A percentile compares a stretch with the other conserved stretches of the same genome.
phyloP scores from a whole-genome alignment of 495 filamentous ascomycete genomes.

The Penicillium robsamsonii region DNA sequence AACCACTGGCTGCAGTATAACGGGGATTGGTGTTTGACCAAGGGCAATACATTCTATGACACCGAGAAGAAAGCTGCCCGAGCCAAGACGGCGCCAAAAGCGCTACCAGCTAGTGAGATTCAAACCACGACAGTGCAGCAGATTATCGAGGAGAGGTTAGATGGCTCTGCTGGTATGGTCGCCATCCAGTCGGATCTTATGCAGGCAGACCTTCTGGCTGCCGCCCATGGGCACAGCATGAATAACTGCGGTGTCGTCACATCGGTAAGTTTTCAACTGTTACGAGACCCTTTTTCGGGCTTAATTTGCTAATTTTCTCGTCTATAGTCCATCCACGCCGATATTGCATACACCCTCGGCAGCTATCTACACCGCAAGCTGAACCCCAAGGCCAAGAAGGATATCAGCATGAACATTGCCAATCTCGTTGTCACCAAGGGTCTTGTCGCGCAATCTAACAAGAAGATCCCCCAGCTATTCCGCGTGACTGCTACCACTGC shows the following conservation, averaged over 20 bases:
- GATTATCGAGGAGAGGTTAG: slow-evolving; percentile 26
- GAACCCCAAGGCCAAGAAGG: slow-evolving; percentile 11
- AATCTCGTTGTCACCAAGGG: slow-evolving; percentile 41
- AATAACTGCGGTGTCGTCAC: slow-evolving; percentile 38
- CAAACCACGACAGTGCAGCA: slow-evolving; percentile 23
- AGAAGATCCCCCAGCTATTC: too few relatives aligned
- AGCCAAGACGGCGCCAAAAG: too few relatives aligned
- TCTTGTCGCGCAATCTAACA: slow-evolving; percentile 18
- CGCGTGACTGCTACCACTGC: too few relatives aligned
- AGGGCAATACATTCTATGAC: slow-evolving; percentile 39
- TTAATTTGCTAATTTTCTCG: too few relatives aligned
- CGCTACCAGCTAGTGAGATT: too few relatives aligned
- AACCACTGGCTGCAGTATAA: too few relatives aligned
- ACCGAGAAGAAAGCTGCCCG: too few relatives aligned
- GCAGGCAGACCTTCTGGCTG: slow-evolving; percentile 31
- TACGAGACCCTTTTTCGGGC: too few relatives aligned
- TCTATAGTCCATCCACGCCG: slow-evolving; percentile 31
- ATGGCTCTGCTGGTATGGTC: slow-evolving; percentile 14
- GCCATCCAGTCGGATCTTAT: slow-evolving; percentile 33
- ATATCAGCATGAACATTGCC: slow-evolving; percentile 31
- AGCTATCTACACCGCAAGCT: slow-evolving; percentile 24
- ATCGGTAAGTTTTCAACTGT: slow-evolving; percentile 27
- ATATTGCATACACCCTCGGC: slow-evolving; percentile 32
- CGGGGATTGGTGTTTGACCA: too few relatives aligned
- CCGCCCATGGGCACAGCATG: slow-evolving; percentile 37